Percentiles rank a stretch among this genome's conserved stretches.
phyloP scores from a whole-genome alignment of 2,329 filamentous ascomycete species.

The Westerdykella ornata region DNA sequence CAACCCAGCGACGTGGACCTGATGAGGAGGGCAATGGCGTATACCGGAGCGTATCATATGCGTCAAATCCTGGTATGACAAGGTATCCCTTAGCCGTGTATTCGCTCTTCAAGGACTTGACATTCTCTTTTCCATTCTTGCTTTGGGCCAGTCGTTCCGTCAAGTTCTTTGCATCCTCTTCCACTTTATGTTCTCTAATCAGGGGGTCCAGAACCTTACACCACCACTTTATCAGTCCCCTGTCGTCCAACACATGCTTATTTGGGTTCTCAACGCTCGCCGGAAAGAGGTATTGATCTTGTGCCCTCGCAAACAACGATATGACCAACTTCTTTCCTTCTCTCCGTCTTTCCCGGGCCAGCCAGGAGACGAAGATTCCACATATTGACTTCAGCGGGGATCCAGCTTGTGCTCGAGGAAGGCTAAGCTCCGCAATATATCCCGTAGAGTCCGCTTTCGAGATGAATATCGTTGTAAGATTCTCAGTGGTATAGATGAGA shows the following conservation, averaged over 20 bases:
- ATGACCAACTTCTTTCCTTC: slow-evolving; percentile 64
- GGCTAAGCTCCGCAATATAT: slow-evolving; percentile 61
- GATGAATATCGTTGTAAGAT: slow-evolving; percentile 82
- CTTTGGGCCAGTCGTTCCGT: slow-evolving; percentile 26
- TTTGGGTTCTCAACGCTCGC: slow-evolving; percentile 75
- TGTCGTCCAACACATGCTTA: slow-evolving; percentile 89
- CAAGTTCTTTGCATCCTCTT: slow-evolving; percentile 35
- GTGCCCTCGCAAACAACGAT: slow-evolving; percentile 85
- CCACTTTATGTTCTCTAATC: slow-evolving; percentile 46
- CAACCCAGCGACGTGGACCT: slow-evolving; percentile 43
- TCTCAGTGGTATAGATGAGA: slow-evolving; percentile 72
- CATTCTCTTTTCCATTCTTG: slow-evolving; percentile 19
- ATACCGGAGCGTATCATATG: slow-evolving; percentile 72
- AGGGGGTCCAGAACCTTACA: slow-evolving; percentile 78
- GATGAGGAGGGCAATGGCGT: slow-evolving; percentile 52
- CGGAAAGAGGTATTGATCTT: slow-evolving; percentile 91
- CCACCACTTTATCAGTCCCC: slow-evolving; percentile 93
- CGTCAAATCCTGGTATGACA: slow-evolving; percentile 78
- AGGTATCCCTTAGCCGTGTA: slow-evolving; percentile 65
- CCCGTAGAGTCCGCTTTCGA: slow-evolving; percentile 97
- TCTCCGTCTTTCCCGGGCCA: slow-evolving; percentile 62
- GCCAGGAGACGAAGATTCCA: slow-evolving; percentile 66
- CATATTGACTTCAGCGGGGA: slow-evolving; percentile 72
- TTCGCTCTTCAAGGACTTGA: slow-evolving; percentile 16
- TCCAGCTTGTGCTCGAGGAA: slow-evolving; percentile 43